Percentiles rank a stretch among this genome's conserved stretches.
Evolutionary conservation across 1,139 yeast species (phyloP).

Genomic region (Suhomyces maxii): DNA sequence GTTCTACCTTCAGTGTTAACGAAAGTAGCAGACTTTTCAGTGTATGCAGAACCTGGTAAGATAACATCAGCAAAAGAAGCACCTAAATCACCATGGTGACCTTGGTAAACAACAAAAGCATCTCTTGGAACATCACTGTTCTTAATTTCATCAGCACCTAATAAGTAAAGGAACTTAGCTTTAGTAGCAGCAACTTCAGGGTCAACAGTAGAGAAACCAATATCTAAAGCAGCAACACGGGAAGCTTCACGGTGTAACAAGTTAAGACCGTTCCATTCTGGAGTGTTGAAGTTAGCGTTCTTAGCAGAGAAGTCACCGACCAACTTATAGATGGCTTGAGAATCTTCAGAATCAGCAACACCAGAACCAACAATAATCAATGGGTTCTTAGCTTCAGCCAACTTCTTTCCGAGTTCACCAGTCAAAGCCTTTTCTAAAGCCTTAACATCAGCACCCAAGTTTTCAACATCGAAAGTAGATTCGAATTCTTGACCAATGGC

Average conservation of each 20-base stretch:
- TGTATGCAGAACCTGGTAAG: slow-evolving; percentile 86
- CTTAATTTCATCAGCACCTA: slow-evolving; percentile 82
- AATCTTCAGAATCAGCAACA: slow-evolving; percentile 67
- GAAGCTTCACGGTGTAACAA: slow-evolving; percentile 85
- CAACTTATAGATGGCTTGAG: slow-evolving; percentile 59
- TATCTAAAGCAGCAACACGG: slow-evolving; percentile 81
- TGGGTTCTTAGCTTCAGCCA: slow-evolving; percentile 69
- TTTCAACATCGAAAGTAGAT: slow-evolving; percentile 67
- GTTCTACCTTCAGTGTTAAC: slow-evolving; percentile 92
- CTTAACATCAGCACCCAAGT: slow-evolving; percentile 62
- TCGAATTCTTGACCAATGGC: slow-evolving; percentile 78
- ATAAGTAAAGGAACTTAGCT: slow-evolving; percentile 77
- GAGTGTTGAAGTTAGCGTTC: slow-evolving; percentile 62
- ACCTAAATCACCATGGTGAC: slow-evolving; percentile 90
- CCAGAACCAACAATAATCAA: slow-evolving; percentile 83
- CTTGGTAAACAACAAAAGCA: slow-evolving; percentile 88
- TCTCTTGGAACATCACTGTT: slow-evolving; percentile 75
- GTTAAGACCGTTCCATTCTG: slow-evolving; percentile 82
- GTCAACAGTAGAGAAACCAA: slow-evolving; percentile 69
- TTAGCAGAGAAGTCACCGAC: slow-evolving; percentile 65
- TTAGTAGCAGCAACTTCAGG: slow-evolving; percentile 48
- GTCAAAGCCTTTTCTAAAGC: slow-evolving; percentile 60
- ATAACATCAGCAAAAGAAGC: slow-evolving; percentile 88
- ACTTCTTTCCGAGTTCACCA: slow-evolving; percentile 71
- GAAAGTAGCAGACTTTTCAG: slow-evolving; percentile 85